Base-by-base conservation (phyloP, 2,329 filamentous ascomycete species). In the Talaromyces albobiverticillius region DNA sequence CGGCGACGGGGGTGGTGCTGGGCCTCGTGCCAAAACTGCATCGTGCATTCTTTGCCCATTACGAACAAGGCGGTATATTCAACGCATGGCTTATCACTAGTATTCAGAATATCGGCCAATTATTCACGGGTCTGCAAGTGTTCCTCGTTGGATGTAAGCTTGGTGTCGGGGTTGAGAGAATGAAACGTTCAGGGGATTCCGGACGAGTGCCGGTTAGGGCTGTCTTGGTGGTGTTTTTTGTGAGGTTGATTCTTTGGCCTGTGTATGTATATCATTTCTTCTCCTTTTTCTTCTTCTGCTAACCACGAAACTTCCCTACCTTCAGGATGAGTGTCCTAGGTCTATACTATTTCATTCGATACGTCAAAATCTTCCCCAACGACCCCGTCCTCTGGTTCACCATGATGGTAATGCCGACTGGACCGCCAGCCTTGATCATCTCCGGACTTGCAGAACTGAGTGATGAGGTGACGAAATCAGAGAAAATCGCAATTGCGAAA, bases 311-410 rank as follows among this genome's bases (percentile, higher is more conserved):
- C 13, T 42, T 7, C 4, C n/a, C 16, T 25, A 10, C 23, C 16
- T 29, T 8, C 18, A 71, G 68, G 0, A 67, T 80, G 14, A 79
- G 78, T 3, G 82, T 88, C 29, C 71, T 72, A 0, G 31, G 81
- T 2, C 76, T 88, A 7, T 87, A 81, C 60, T 60, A 67, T 0
- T 62, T 87, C 6, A 82, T 81, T 0, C 76, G 73, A 2, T 76
- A 74, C 51, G 86, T 83, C 0, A 59, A 61, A 0, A 36, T 82
- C 2, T 62, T 88, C 2, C 73, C 75, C 3, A 61, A 72, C 3
- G 85, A 88, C 62, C 84, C 84, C 0, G 81, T 88, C 59, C 67
- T 88, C 29, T 87, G 83, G 83, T 88, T 88, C 61, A 75, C 71
- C 3, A 77, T 84, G 77, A 84, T 84, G 81, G 62, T 83, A 25